Evolutionary conservation across 208 protist species (phyloP).

Genomic region (Wallacemonas sp.): DNA sequence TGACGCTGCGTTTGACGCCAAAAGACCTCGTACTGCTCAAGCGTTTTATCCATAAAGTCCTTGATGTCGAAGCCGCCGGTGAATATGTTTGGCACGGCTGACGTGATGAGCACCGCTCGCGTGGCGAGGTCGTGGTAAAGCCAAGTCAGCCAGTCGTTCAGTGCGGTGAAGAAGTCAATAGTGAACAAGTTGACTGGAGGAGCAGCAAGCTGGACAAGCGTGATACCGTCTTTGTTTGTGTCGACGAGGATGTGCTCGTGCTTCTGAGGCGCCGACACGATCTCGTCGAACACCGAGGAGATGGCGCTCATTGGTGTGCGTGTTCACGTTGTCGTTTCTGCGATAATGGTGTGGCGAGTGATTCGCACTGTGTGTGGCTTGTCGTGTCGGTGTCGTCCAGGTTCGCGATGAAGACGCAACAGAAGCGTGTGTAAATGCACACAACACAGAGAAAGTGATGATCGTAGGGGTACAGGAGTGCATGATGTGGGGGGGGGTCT

Average conservation of each 20-base stretch:
- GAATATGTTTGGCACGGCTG: conserved; percentile 24
- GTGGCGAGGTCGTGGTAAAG: conserved; percentile 2
- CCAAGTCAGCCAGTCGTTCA: conserved; percentile 12
- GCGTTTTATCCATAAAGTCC: conserved; percentile 4
- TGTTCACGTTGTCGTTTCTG: no score
- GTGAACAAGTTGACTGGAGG: conserved; percentile 1
- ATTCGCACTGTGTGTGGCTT: no score
- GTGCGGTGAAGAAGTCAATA: neutral
- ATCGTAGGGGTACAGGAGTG: no score
- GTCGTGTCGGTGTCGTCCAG: no score
- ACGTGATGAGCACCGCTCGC: conserved; percentile 26
- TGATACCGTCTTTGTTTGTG: conserved; percentile 8
- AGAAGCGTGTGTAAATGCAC: no score
- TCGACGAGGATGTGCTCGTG: neutral
- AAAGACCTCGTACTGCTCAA: conserved; percentile 1
- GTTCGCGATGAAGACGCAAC: no score
- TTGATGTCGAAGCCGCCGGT: conserved; percentile 26
- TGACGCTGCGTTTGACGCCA: conserved; percentile 28
- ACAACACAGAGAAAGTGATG: no score
- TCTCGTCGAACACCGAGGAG: neutral
- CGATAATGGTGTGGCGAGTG: no score
- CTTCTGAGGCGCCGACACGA: conserved; percentile 6
- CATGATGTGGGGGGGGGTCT: no score
- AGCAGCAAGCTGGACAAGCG: neutral
- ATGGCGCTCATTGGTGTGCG: neutral